Base-by-base conservation (phyloP, 805 yeast species). In the Blastobotrys americana region DNA sequence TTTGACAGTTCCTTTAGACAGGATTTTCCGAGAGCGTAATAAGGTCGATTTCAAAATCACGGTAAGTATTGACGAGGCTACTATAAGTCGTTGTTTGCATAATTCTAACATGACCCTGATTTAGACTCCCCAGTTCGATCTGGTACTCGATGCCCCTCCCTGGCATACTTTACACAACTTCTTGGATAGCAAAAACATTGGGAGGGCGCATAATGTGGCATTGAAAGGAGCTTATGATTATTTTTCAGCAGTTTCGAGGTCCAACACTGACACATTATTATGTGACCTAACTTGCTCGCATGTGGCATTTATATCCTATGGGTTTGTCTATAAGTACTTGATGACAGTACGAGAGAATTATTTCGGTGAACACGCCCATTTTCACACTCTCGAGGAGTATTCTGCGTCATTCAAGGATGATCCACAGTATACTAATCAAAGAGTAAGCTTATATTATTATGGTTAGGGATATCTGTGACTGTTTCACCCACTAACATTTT, bases 81-180 rank as follows among this genome's bases (percentile, higher is more conserved):
- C n/a, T n/a, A n/a, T n/a, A n/a, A n/a, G n/a, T n/a, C n/a, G n/a
- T n/a, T n/a, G n/a, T n/a, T n/a, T n/a, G n/a, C n/a, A n/a, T n/a
- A n/a, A n/a, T 8, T 8, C 40, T 25, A 16, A 35, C n/a, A 21
- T 34, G 20, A 40, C 34, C 3, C 9, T 35, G 3, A 16, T 6
- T 25, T 21, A 47, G 37, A 54, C 95, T 0, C 77, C 84, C 0
- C 65, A 64, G 39, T 76, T 87, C 52, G 74, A 80, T 39, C 55
- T 93, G 39, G 66, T 75, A 0, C 60, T 89, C 2, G 82, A 80
- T 46, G 77, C 93, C 0, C 97, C 98, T 0, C 82, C 90, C 1
- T 93, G 97, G 96, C 94, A 87, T 57, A 89, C 97, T 0, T 67
- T 79, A 20, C 76, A 79, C 44, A 80, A 82, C 39, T 90, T 90